phyloP scores from a whole-genome alignment of 805 yeast species.

The Kazachstania kunashirensis region DNA sequence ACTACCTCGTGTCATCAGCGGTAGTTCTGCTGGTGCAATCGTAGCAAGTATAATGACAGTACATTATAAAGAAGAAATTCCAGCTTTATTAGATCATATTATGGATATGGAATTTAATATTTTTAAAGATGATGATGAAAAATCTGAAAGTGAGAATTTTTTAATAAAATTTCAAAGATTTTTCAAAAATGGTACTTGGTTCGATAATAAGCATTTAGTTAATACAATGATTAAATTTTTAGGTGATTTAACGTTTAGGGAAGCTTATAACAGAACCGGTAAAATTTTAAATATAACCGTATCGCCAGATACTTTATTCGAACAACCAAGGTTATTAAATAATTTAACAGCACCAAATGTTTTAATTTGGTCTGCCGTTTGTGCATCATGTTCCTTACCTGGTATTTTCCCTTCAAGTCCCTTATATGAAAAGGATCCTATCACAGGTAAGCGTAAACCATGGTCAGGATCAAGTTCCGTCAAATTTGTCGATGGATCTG shows the following conservation, averaged over 20 bases:
- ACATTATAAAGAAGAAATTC: constrained; percentile 63
- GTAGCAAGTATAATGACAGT: constrained; percentile 82
- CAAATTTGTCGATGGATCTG: constrained; percentile 89
- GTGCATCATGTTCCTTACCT: constrained; percentile 89
- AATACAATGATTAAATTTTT: constrained; percentile 64
- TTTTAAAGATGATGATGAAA: constrained; percentile 45
- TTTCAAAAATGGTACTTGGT: constrained; percentile 79
- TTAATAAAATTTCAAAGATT: constrained; percentile 44
- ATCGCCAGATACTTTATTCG: constrained; percentile 79
- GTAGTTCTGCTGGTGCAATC: constrained; percentile 91
- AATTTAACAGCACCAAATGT: constrained; percentile 73
- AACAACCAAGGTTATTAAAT: constrained; percentile 74
- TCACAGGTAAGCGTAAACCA: constrained; percentile 59
- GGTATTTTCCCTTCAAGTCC: constrained; percentile 78
- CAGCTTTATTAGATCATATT: constrained; percentile 39
- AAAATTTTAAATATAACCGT: constrained; percentile 84
- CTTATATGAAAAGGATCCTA: constrained; percentile 69
- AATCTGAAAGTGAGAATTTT: constrained; percentile 42
- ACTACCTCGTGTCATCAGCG: constrained; percentile 79
- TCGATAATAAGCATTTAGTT: constrained; percentile 62
- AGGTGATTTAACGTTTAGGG: constrained; percentile 86
- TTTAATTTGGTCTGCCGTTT: constrained; percentile 73
- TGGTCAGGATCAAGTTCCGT: constrained; percentile 66
- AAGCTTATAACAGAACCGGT: constrained; percentile 88
- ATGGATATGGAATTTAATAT: constrained; percentile 37